Base-by-base conservation (phyloP, 1,284 basidiomycete genomes). In the Ustilago shanxiensis region DNA sequence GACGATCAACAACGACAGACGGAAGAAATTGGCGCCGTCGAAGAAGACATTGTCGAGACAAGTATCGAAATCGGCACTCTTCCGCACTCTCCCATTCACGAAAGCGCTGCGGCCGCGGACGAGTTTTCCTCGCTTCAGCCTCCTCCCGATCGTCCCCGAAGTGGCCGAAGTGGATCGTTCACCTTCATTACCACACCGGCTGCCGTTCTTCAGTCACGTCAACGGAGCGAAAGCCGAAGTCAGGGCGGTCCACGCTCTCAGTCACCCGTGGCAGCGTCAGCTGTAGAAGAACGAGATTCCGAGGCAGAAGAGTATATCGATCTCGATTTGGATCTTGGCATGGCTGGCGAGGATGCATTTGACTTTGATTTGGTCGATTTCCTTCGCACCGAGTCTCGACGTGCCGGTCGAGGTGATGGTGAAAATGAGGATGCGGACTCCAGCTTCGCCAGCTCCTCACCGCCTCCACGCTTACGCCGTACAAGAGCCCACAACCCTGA, bases 111-210 rank as follows among this genome's bases (percentile, higher is more conserved):
- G 24, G 8, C 1, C 29, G 10, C 11, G 16, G 13, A 20, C 29
- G 45, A 20, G 3, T 24, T 11, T 7, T 41, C 58, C 18, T 45
- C 69, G 3, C 35, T 72, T 3, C 45, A 55, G 5, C 64, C 56
- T 14, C 64, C 60, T 1, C 26, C 60, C 6, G 65, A 68, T 28
- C 65, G 58, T 7, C 58, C 65, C 0, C 61, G 65, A 8, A 29
- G 47, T 2, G 58, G 57, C 9, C 63, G 72, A 1, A 70, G 72
- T 57, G 60, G 64, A 4, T 71, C 72, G 5, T 75, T 75, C 49
- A 71, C 72, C 7, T 75, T 75, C 41, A 51, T 70, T 49, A 66
- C 67, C 10, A 75, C 72, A 11, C 72, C 72, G 0, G 72, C 72
- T 13, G 72, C 62, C 7, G 72, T 75, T 5, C 52, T 75, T 16